Base-by-base conservation (phyloP, 2,329 filamentous ascomycete genomes). In the Akanthomyces lecanii region DNA sequence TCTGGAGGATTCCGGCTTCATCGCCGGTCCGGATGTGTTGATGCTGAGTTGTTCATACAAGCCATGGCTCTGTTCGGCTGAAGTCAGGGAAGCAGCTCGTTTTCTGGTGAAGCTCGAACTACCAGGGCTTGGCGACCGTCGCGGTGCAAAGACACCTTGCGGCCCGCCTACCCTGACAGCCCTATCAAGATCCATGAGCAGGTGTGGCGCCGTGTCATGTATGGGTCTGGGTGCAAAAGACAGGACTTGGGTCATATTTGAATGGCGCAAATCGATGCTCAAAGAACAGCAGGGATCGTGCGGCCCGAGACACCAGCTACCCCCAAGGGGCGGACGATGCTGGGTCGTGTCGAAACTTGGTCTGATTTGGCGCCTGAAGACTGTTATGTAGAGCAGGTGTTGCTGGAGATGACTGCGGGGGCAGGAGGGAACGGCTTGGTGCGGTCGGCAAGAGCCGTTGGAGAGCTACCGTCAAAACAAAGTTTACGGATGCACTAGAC, bases 1-100 rank as follows among this genome's bases (percentile, higher is more conserved):
- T 59, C 75, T 70, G 40, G 71, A 65, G n/a, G 66, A 68, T 50
- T 75, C 73, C 45, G 67, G 68, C 59, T 69, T 69, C 68, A 71
- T 69, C 36, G 65, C 69, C 53, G 64, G 67, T n/a, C 47, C 54
- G 14, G 72, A 67, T 33, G 72, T 69, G 47, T 67, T 69, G 63
- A 71, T 65, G 48, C 67, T 69, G 58, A 72, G 66, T 47, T 70
- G 70, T 61, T 73, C 72, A 57, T 71, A 67, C 63, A 71, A 69
- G 60, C 68, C 69, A 68, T 71, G 73, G 65, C 75, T 79, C n/a
- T 76, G 76, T 64, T 81, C 78, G 23, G 75, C 75, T 45, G 77
- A 75, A 65, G 78, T 77, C 69, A 81, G 78, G 57, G 80, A 77
- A 51, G 77, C 76, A 45, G 79, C 74, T 64, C 81, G 76, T 69